These are phyloP conservation scores for Hepatocystis sp. DNA, from an alignment of 169 alveolate species.

Conservation along the genomic window DNA sequence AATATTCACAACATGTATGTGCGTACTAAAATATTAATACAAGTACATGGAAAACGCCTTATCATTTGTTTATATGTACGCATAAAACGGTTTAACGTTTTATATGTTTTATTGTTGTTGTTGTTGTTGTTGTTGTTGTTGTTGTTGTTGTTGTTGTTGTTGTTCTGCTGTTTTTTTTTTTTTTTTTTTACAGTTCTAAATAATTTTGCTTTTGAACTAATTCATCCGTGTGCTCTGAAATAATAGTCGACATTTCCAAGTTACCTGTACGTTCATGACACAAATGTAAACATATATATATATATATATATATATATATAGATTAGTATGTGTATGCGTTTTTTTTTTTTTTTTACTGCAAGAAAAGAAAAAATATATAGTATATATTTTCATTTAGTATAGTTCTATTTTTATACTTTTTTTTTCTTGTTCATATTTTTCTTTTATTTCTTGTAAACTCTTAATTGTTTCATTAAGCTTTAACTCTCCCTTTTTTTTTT, in stretches of 20 bases:
- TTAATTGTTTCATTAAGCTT: constrained; percentile 26
- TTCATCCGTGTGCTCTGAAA: constrained; percentile 55
- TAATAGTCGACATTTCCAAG: constrained; percentile 28
- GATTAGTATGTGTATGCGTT: neutral
- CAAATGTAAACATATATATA: too few species aligned
- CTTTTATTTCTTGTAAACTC: constrained; percentile 32
- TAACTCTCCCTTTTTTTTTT: constrained; percentile 50
- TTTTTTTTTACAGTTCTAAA: constrained; percentile 25
- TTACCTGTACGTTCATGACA: constrained; percentile 14
- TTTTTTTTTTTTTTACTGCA: neutral
- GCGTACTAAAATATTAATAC: too few species aligned
- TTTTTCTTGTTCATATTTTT: constrained; percentile 68
- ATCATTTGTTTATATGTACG: too few species aligned
- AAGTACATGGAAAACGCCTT: neutral
- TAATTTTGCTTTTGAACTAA: constrained; percentile 44
- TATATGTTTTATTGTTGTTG: neutral
- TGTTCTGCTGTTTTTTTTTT: neutral
- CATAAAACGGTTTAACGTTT: neutral
- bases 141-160: too few species aligned
- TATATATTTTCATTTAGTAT: too few species aligned
- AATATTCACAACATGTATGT: too few species aligned
- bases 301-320: too few species aligned
- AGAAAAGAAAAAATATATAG: too few species aligned
- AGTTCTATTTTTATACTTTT: constrained; percentile 28
- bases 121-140: neutral